Conservation (phyloP, 1,139 yeast genomes). For the Maudiozyma humilis region DNA sequence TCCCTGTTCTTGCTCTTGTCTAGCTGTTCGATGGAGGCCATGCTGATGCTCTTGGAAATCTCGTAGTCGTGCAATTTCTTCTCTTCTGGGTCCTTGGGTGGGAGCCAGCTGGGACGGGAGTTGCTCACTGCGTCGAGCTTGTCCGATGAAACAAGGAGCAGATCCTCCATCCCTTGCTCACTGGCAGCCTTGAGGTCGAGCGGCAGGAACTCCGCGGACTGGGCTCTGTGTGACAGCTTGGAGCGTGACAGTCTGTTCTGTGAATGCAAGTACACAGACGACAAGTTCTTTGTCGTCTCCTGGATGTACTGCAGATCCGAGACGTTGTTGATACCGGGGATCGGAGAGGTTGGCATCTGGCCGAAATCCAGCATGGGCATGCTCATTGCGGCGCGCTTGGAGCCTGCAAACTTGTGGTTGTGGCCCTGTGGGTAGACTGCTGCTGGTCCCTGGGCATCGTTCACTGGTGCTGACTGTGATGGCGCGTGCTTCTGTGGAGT, state of each 20-base stretch:
- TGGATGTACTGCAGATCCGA: conserved; percentile 33
- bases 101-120: conserved; percentile 45
- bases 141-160: conserved; percentile 39
- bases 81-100: conserved; percentile 40
- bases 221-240: conserved; percentile 34
- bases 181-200: conserved; percentile 32
- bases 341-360: conserved; percentile 36
- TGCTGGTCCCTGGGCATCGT: neutral
- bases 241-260: conserved; percentile 32
- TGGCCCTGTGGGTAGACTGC: neutral
- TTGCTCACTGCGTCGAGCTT: conserved; percentile 36
- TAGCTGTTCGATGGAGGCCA: conserved; percentile 33
- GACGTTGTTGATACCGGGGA: conserved; percentile 31
- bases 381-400: conserved; percentile 9
- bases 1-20: conserved; percentile 29
- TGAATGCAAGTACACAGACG: conserved; percentile 37
- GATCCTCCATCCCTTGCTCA: conserved; percentile 39
- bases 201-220: conserved; percentile 33
- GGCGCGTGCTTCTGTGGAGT: neutral
- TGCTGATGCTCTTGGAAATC: conserved; percentile 35
- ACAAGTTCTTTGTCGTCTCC: conserved; percentile 36
- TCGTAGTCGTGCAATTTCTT: conserved; percentile 37
- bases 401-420: conserved; percentile 1
- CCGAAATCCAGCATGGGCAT: conserved; percentile 17
- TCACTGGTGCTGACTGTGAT: conserved; percentile 2